Percentiles rank a stretch among this genome's conserved stretches.
These are phyloP conservation scores for Vanilla planifolia DNA, from an alignment of 106 monocot genomes.

Conservation along the genomic window DNA sequence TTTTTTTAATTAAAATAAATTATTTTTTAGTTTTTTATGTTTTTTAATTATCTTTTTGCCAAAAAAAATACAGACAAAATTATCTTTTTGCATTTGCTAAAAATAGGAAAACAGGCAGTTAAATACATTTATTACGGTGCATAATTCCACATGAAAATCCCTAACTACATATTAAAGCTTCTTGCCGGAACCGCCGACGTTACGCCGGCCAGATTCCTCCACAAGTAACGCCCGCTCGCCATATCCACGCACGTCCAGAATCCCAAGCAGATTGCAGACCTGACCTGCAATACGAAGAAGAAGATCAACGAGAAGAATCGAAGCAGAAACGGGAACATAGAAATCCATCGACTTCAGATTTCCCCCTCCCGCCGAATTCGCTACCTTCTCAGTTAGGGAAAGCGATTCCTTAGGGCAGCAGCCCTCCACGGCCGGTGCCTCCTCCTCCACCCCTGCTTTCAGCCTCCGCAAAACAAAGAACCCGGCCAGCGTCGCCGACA, in stretches of 20 bases:
- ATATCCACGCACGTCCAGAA: conserved; percentile 91
- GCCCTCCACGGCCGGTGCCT: not conserved
- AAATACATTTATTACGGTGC: conserved; percentile 1
- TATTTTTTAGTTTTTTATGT: too few species aligned
- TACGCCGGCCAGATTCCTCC: conserved; percentile 50
- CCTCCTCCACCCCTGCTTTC: conserved; percentile 22
- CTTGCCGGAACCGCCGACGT: conserved; percentile 11
- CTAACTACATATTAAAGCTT: conserved; percentile 4
- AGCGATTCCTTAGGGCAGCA: conserved; percentile 8
- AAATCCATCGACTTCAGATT: not conserved
- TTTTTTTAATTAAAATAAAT: too few species aligned
- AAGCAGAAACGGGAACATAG: too few species aligned
- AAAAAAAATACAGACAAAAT: too few species aligned
- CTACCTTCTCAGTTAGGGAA: conserved; percentile 31
- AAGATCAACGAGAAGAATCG: not conserved
- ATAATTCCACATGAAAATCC: not conserved
- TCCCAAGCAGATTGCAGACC: conserved; percentile 30
- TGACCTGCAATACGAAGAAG: conserved; percentile 17
- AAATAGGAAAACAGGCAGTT: too few species aligned
- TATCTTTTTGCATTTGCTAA: too few species aligned
- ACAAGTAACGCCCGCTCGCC: conserved; percentile 83
- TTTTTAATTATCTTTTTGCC: too few species aligned
- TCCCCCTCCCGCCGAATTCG: not conserved
- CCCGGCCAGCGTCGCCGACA: conserved; percentile 82
- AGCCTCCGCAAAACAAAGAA: conserved; percentile 59